phyloP scores from a whole-genome alignment of 306 rosid genomes.

The Fragaria vesca region DNA sequence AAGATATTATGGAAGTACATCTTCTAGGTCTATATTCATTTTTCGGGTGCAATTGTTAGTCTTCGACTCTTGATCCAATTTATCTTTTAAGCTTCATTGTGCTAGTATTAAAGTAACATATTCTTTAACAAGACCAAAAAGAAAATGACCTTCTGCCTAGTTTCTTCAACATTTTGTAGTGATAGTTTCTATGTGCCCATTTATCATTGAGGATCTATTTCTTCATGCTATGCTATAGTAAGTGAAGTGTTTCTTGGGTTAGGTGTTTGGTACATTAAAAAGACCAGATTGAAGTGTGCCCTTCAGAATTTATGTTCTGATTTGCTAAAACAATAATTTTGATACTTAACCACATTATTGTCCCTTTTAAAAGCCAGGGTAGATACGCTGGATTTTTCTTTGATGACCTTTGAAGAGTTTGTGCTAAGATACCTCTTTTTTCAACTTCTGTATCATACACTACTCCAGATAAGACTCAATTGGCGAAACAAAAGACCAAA shows the following conservation, averaged over 20 bases:
- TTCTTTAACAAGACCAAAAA: not conserved
- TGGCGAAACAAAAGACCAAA: conserved; percentile 63
- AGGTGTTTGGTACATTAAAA: not conserved
- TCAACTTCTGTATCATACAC: conserved; percentile 21
- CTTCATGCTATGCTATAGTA: not conserved
- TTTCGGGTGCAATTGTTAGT: not conserved
- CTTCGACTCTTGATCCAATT: not conserved
- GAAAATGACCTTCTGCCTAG: not conserved
- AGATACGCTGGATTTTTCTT: not conserved
- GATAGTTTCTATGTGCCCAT: not conserved
- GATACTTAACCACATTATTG: not conserved
- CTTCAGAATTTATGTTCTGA: not conserved
- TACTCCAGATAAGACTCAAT: conserved; percentile 59
- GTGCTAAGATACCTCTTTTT: conserved; percentile 10
- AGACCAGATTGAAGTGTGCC: not conserved
- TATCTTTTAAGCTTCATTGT: not conserved
- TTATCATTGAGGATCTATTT: not conserved
- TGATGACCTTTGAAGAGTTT: conserved; percentile 5
- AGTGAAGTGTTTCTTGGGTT: not conserved
- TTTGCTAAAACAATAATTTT: not conserved
- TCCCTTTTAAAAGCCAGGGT: not conserved
- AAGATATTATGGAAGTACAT: conserved; percentile 4
- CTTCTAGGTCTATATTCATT: not conserved
- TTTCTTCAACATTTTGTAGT: not conserved
- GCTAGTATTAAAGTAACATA: not conserved